Conservation (phyloP, 345 rosid genomes). For the Raphanus raphanistrum region DNA sequence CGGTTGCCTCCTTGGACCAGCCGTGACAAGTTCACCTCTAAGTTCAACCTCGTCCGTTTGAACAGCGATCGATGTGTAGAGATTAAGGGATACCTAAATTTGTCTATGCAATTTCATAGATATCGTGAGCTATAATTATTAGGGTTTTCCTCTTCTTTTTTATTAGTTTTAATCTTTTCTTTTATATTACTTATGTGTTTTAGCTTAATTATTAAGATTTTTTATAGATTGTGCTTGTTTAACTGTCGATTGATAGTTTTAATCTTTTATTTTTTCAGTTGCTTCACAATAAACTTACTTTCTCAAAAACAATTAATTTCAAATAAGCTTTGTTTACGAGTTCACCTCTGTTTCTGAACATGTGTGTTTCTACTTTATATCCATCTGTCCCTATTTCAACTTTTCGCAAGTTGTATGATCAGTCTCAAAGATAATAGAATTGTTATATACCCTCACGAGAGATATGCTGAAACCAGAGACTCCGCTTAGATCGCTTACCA, state of each 20-base stretch:
- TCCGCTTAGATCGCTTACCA: background rate
- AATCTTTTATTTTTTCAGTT: too few species aligned
- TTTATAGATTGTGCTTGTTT: background rate
- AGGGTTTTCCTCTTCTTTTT: background rate
- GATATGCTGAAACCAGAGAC: background rate
- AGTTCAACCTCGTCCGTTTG: background rate
- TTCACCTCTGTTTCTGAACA: too few species aligned
- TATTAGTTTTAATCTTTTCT: background rate
- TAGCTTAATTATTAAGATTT: background rate
- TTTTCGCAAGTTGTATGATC: too few species aligned
- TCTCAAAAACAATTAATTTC: too few species aligned
- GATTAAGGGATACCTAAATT: background rate
- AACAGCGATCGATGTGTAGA: constrained; percentile 4
- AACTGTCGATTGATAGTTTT: too few species aligned
- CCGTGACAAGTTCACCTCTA: background rate
- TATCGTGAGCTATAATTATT: background rate
- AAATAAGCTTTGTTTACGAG: too few species aligned
- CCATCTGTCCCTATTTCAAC: too few species aligned
- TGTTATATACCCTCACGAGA: too few species aligned
- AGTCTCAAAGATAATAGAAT: too few species aligned
- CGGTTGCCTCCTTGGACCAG: background rate
- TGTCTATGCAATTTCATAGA: constrained; percentile 19
- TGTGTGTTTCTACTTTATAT: too few species aligned
- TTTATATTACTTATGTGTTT: background rate
- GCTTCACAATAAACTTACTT: too few species aligned